Conservation (phyloP, 768 basidiomycete genomes). For the Suillus discolor region DNA sequence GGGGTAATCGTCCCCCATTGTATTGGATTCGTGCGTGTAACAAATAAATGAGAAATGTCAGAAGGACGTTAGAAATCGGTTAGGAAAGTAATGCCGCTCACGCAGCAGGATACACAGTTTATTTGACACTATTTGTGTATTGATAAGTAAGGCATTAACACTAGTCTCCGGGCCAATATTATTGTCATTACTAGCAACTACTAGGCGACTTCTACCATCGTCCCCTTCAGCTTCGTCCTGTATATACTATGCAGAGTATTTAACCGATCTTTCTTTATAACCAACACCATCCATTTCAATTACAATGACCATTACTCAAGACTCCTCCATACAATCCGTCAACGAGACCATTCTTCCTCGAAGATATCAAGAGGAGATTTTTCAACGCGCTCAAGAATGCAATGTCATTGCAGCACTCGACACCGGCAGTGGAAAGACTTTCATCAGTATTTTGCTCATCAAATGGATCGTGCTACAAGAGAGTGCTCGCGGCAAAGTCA, state of each 20-base stretch:
- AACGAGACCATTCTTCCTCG: conserved; percentile 47
- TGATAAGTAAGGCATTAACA: background rate
- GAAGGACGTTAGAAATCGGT: background rate
- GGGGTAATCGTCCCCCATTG: conserved; percentile 81
- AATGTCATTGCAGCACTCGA: conserved; percentile 64
- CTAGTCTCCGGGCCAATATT: too few species aligned
- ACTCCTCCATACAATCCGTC: conserved; percentile 21
- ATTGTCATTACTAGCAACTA: background rate
- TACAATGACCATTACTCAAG: conserved; percentile 7
- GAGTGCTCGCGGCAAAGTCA: conserved; percentile 53
- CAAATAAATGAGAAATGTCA: background rate
- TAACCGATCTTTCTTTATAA: conserved; percentile 36
- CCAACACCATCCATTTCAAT: background rate
- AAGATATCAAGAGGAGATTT: conserved; percentile 59
- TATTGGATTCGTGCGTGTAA: background rate
- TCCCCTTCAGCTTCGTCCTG: background rate
- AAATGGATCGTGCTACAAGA: conserved; percentile 69
- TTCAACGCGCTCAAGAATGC: conserved; percentile 47
- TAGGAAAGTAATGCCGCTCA: background rate
- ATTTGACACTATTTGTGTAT: background rate
- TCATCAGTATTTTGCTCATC: conserved; percentile 65
- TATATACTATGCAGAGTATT: background rate
- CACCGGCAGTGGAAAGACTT: conserved; percentile 64
- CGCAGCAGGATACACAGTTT: background rate
- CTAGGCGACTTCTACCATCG: background rate